Evolutionary conservation across 2,329 filamentous ascomycete species (phyloP).

Genomic region (Clarireedia hainanense): DNA sequence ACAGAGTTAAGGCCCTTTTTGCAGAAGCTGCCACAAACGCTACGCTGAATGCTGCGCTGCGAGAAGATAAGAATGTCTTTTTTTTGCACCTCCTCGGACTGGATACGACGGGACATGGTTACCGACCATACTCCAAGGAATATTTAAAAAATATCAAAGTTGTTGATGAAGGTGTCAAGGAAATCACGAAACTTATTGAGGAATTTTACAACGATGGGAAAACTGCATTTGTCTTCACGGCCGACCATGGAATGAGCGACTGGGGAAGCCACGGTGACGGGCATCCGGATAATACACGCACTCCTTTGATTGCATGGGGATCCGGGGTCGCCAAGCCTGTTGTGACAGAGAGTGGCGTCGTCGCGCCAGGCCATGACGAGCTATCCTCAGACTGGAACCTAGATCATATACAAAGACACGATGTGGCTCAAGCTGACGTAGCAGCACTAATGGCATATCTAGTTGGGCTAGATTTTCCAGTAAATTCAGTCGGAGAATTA

Average conservation of each 20-base stretch:
- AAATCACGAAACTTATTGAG: slow-evolving; percentile 73
- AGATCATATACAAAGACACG: slow-evolving; percentile 72
- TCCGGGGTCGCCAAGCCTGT: slow-evolving; percentile 77
- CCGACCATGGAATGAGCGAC: slow-evolving; percentile 98
- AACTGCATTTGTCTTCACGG: slow-evolving; percentile 94
- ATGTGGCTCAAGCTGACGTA: slow-evolving; percentile 89
- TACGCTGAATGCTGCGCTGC: slow-evolving; percentile 63
- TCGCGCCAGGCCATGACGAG: slow-evolving; percentile 79
- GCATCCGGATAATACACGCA: slow-evolving; percentile 93
- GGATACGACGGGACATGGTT: slow-evolving; percentile 81
- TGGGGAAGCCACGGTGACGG: slow-evolving; percentile 99
- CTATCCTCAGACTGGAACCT: slow-evolving; percentile 87
- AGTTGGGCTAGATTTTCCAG: slow-evolving; percentile 79
- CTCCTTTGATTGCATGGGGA: slow-evolving; percentile 87
- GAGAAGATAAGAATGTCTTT: slow-evolving; percentile 83
- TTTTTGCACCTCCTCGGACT: slow-evolving; percentile 90
- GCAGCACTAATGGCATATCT: slow-evolving; percentile 94
- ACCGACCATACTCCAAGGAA: slow-evolving; percentile 88
- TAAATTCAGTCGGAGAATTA: slow-evolving; percentile 91
- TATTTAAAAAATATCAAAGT: slow-evolving; percentile 92
- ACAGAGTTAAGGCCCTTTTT: slow-evolving; percentile 84
- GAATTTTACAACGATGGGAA: slow-evolving; percentile 78
- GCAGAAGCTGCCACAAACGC: slow-evolving; percentile 68
- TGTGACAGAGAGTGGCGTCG: slow-evolving; percentile 39
- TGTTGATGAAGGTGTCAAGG: slow-evolving; percentile 81